Evolutionary conservation across 306 rosid species (phyloP), one percentile per base, ranked within the genome.

Genomic region (Begonia loranthoides): DNA sequence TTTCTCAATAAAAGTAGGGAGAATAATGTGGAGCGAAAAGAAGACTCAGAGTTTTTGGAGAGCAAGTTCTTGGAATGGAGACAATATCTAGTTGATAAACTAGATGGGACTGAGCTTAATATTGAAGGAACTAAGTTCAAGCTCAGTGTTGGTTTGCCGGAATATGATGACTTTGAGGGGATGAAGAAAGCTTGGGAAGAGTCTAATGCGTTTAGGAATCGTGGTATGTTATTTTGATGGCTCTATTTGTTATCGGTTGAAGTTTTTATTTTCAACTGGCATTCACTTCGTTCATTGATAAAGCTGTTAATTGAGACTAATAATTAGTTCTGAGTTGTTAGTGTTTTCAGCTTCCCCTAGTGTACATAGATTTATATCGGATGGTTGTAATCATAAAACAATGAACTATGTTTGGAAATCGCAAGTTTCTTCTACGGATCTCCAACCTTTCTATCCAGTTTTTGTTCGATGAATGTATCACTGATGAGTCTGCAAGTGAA

Each of bases 31-130:
- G 66, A 50, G 10, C 75, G 64, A 24, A 62, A 59, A 49, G 63
- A 58, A 39, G 63, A 64, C 9, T 41, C 41, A 15, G 61, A 61
- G 63, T 76, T n/a, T 36, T 52, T 66, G 71, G 84, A 78, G 68
- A 59, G 64, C 59, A 76, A 71, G 68, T 55, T 73, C 10, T 52
- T 59, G 28, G 74, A 59, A 19, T 78, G 95, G 93, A 70, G 97
- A 44, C 73, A 38, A 21, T 48, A 70, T 41, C 40, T 85, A 3
- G 72, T 71, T 13, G 83, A 82, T 50, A 82, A 77, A 49, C 21
- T 89, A 67, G 82, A 89, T 34, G 94, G 87, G 12, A 66, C 82
- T 49, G 95, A 89, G 63, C 63, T 89, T 66, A 85, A 85, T 61
- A 66, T 85, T 0, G 90, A 82, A 68, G 97, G 95, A 15, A 52